These are phyloP conservation scores for Leccinum rimulosum DNA, from an alignment of 768 basidiomycete species.

Conservation along the genomic window DNA sequence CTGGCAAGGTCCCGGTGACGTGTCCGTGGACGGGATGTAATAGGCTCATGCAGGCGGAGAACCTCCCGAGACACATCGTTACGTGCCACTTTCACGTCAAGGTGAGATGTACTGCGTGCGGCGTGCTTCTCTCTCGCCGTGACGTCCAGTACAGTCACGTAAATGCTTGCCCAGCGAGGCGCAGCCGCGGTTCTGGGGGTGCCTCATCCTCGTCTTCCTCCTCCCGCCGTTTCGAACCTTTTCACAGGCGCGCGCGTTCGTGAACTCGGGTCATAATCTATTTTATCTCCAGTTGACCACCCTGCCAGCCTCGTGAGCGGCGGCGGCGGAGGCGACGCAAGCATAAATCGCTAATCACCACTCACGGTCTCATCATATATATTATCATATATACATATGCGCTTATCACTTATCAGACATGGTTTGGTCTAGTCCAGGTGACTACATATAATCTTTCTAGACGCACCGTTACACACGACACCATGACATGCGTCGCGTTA, in stretches of 20 bases:
- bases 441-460: background rate
- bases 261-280: background rate
- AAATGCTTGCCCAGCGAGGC: constrained; percentile 8
- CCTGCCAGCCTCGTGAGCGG: background rate
- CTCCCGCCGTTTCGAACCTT: background rate
- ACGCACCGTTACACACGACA: too few relatives aligned
- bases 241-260: background rate
- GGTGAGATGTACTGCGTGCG: constrained; percentile 12
- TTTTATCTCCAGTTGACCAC: background rate
- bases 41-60: constrained; percentile 12
- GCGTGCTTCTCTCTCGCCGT: constrained; percentile 16
- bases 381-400: background rate
- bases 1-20: background rate
- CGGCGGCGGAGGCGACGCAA: background rate
- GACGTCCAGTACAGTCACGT: constrained; percentile 20
- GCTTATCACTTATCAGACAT: background rate
- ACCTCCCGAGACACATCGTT: constrained; percentile 18
- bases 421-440: background rate
- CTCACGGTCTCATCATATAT: background rate
- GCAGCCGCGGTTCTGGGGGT: background rate
- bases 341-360: background rate
- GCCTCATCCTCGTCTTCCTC: background rate
- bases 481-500: background rate
- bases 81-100: constrained; percentile 13
- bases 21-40: constrained; percentile 19